These are phyloP conservation scores for Elsinoe necatrix DNA, from an alignment of 2,329 filamentous ascomycete genomes.

Conservation along the genomic window DNA sequence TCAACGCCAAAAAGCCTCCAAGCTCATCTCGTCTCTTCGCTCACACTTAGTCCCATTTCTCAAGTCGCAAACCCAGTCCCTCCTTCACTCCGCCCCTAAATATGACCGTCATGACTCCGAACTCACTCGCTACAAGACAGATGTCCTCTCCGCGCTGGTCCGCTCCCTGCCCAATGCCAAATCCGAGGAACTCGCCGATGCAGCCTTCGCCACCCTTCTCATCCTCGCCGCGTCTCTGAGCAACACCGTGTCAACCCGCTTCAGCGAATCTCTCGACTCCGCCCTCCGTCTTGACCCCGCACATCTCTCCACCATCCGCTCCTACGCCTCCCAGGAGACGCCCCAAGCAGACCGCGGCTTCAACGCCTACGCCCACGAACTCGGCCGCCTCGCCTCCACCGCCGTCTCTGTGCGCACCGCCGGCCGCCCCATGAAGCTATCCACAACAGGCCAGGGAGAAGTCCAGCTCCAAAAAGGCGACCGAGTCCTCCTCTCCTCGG, in stretches of 20 bases:
- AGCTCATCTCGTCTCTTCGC: conserved; percentile 43
- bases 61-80: not conserved
- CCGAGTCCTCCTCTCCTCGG: conserved; percentile 37
- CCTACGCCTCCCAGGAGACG: conserved; percentile 39
- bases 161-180: conserved; percentile 42
- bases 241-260: conserved; percentile 50
- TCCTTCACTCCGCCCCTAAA: not conserved
- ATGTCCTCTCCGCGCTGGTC: conserved; percentile 36
- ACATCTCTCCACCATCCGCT: conserved; percentile 42
- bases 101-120: conserved; percentile 35
- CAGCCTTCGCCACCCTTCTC: conserved; percentile 49
- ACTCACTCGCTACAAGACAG: conserved; percentile 32
- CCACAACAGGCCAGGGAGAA: conserved; percentile 25
- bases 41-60: conserved; percentile 43
- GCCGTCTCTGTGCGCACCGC: conserved; percentile 35
- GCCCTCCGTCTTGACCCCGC: conserved; percentile 42
- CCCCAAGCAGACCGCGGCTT: conserved; percentile 41
- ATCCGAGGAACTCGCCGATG: conserved; percentile 33
- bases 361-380: conserved; percentile 44
- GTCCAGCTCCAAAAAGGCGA: conserved; percentile 32
- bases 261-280: conserved; percentile 50
- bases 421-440: conserved; percentile 27
- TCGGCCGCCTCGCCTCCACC: conserved; percentile 36
- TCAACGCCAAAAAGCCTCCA: conserved; percentile 41
- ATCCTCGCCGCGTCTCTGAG: conserved; percentile 50